phyloP scores from a whole-genome alignment of 306 rosid species.

The Castanea mollissima region DNA sequence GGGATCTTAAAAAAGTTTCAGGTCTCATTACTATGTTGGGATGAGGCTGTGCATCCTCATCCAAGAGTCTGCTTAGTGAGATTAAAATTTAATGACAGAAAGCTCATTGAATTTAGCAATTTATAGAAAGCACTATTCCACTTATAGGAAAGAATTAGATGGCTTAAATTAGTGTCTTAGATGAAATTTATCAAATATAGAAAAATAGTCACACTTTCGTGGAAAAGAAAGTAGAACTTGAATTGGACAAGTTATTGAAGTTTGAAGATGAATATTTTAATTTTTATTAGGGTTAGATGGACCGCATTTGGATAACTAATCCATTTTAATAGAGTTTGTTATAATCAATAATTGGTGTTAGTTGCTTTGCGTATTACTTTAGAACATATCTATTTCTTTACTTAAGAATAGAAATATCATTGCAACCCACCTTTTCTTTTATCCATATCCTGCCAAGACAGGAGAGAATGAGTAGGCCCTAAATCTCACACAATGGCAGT shows the following conservation, averaged over 20 bases:
- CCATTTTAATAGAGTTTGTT: not conserved
- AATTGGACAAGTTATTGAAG: not conserved
- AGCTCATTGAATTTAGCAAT: not conserved
- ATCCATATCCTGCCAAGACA: constrained; percentile 24
- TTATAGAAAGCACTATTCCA: not conserved
- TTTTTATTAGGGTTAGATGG: not conserved
- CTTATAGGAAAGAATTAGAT: not conserved
- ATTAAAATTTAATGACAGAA: not conserved
- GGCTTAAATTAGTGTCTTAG: not conserved
- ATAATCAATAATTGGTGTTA: not conserved
- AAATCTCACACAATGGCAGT: not conserved
- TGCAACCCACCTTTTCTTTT: constrained; percentile 19
- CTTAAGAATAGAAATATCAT: constrained; percentile 35
- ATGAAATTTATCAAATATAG: not conserved
- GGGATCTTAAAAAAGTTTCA: too few species aligned
- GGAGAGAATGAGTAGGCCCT: constrained; percentile 21
- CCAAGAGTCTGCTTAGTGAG: too few species aligned
- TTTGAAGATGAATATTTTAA: not conserved
- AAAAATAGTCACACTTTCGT: not conserved
- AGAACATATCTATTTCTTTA: constrained; percentile 10
- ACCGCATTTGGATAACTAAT: not conserved
- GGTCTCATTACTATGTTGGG: too few species aligned
- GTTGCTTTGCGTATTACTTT: constrained; percentile 18
- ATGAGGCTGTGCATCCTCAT: too few species aligned
- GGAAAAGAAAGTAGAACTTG: not conserved